Base-by-base conservation (phyloP, 1,284 basidiomycete species). In the Exobasidium rhododendri region DNA sequence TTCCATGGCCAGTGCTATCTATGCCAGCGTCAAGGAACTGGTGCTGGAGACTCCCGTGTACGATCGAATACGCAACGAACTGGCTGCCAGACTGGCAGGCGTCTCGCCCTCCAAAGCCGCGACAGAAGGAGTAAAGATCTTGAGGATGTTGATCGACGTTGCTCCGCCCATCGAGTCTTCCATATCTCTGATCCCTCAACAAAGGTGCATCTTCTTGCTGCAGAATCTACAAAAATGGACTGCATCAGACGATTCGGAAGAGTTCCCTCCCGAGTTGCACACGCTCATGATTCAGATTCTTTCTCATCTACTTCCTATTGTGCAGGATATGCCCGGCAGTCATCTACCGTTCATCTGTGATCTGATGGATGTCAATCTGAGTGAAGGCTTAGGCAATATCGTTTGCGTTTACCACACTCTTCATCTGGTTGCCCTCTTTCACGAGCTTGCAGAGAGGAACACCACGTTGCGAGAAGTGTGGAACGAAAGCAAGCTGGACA, bases 271-370 rank as follows among this genome's bases (percentile, higher is more conserved):
- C 44, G 86, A 90, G 65, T 83, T 94, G 1, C 88, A 94, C 71
- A 86, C 86, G 57, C 86, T 85, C 54, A 86, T 96, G 81, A 87
- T 89, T 0, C 81, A 87, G 63, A 79, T 97, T 0, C 91, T 92
- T 74, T 81, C 85, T 40, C 84, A 89, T 62, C 82, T 98, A 1
- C 88, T 88, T 1, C 92, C 94, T 0, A 89, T 97, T 53, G 82
- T 98, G 57, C 93, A 97, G 79, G 89, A 87, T 71, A 83, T 97
- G 0, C 83, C 86, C 3, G 96, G 96, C 0, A 83, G 85, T 0
- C 96, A 97, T 79, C 94, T 94, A 91, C 90, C 92, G 56, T 85
- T 93, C 51, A 87, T 96, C 17, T 93, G 92, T 75, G 93, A 97
- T 77, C 81, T 97, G 4, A 80, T 96, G 22, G 92, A 96, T 79